These are phyloP conservation scores for Didymella keratinophila DNA, from an alignment of 2,329 filamentous ascomycete genomes.

Conservation along the genomic window DNA sequence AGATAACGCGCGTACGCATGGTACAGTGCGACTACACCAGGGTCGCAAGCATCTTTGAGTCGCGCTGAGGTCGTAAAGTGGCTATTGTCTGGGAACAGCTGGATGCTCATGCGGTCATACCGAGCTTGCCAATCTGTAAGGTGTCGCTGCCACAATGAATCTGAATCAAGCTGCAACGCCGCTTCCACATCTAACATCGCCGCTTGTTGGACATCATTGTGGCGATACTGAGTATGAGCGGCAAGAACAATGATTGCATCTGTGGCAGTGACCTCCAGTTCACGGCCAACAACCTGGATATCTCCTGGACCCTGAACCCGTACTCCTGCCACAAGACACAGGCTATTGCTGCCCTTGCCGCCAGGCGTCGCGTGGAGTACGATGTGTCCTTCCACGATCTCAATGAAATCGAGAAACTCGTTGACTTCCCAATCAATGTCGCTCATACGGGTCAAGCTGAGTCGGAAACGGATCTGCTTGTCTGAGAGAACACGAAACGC, in stretches of 20 bases:
- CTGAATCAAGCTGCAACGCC: conserved; percentile 29
- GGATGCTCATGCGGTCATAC: conserved; percentile 21
- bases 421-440: conserved; percentile 56
- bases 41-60: conserved; percentile 14
- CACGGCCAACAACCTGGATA: conserved; percentile 21
- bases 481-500: conserved; percentile 44
- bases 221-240: conserved; percentile 53
- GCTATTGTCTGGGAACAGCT: conserved; percentile 7
- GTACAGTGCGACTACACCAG: conserved; percentile 43
- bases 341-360: conserved; percentile 20
- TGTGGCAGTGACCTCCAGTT: conserved; percentile 49
- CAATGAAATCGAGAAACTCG: conserved; percentile 55
- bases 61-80: conserved; percentile 8
- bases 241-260: conserved; percentile 50
- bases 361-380: conserved; percentile 25
- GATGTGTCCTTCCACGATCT: conserved; percentile 27
- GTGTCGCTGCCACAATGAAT: conserved; percentile 41
- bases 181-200: conserved; percentile 35
- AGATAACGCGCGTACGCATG: conserved; percentile 53
- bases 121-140: conserved; percentile 40
- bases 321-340: conserved; percentile 18
- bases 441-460: conserved; percentile 51
- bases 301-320: conserved; percentile 7
- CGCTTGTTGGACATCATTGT: conserved; percentile 34
- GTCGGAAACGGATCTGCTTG: conserved; percentile 20